Evolutionary conservation across 768 basidiomycete genomes (phyloP).

Genomic region (Pleurotus tuoliensis): DNA sequence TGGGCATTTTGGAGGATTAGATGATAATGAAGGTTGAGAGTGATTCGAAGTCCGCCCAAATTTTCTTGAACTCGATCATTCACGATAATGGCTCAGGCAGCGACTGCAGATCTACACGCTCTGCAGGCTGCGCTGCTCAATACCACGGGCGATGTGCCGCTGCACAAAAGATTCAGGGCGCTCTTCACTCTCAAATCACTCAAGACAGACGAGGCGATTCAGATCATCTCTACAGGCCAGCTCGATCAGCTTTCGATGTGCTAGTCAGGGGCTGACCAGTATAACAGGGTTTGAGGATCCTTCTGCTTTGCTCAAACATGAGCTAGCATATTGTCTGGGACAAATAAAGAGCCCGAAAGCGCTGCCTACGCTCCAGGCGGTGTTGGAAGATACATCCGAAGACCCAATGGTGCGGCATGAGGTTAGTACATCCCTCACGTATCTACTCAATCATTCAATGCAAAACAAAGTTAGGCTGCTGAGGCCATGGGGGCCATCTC

Average conservation of each 20-base stretch:
- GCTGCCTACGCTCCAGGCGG: slow-evolving; percentile 72
- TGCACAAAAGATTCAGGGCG: slow-evolving; percentile 87
- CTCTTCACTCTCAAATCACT: slow-evolving; percentile 90
- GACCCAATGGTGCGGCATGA: slow-evolving; percentile 99
- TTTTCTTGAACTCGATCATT: slow-evolving; percentile 25
- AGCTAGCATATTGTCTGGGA: slow-evolving; percentile 94
- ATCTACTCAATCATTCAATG: slow-evolving; percentile 8
- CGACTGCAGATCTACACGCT: slow-evolving; percentile 51
- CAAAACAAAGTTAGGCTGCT: slow-evolving; percentile 64
- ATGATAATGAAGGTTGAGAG: slow-evolving; percentile 16
- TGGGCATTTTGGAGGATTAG: slow-evolving; percentile 59
- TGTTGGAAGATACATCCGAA: slow-evolving; percentile 65
- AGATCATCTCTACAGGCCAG: slow-evolving; percentile 81
- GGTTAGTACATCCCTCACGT: slow-evolving; percentile 37
- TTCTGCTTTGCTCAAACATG: slow-evolving; percentile 92
- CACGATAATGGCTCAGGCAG: slow-evolving; percentile 26
- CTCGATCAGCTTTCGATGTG: not conserved
- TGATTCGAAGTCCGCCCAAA: slow-evolving; percentile 50
- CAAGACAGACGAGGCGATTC: slow-evolving; percentile 72
- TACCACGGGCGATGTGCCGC: slow-evolving; percentile 59
- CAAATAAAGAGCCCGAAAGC: slow-evolving; percentile 78
- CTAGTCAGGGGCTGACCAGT: slow-evolving; percentile 3
- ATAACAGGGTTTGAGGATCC: slow-evolving; percentile 74
- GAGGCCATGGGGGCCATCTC: slow-evolving; percentile 98
- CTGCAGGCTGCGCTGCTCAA: slow-evolving; percentile 83